Percentiles rank a stretch among this genome's conserved stretches.
Evolutionary conservation across 2,329 filamentous ascomycete species (phyloP).

Genomic region (Aspergillus sp.): DNA sequence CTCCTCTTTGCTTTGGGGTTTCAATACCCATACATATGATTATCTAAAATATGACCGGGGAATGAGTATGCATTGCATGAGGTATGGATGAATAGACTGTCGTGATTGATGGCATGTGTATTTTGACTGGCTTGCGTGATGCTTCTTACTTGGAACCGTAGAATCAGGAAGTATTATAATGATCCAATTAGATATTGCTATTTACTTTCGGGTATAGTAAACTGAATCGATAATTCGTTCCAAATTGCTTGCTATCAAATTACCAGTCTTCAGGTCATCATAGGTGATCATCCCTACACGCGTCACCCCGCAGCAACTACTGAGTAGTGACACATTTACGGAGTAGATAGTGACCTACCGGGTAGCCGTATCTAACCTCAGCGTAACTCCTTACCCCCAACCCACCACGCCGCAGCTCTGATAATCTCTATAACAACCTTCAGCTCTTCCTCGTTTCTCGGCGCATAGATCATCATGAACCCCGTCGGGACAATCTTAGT

Average conservation of each 20-base stretch:
- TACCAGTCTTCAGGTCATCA: neutral
- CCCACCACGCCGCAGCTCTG: slow-evolving; percentile 70
- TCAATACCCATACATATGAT: neutral
- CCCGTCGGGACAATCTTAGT: slow-evolving; percentile 68
- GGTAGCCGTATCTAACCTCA: neutral
- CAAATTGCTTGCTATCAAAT: neutral
- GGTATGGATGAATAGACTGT: neutral
- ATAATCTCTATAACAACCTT: slow-evolving; percentile 68
- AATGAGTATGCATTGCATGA: neutral
- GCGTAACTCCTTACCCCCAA: slow-evolving; percentile 18
- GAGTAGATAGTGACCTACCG: neutral
- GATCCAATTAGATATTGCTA: neutral
- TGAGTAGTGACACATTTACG: too few species aligned
- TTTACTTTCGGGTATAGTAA: neutral
- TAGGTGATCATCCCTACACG: neutral
- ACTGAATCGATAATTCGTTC: neutral
- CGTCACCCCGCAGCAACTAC: neutral
- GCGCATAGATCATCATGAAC: slow-evolving; percentile 82
- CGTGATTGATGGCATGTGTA: neutral
- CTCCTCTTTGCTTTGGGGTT: neutral
- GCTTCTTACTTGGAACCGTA: neutral
- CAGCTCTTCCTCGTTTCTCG: slow-evolving; percentile 67
- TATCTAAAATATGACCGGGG: neutral
- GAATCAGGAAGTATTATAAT: neutral
- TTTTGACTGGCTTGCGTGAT: neutral